Evolutionary conservation across 345 rosid genomes (phyloP).

Genomic region (Acer yangbiense): DNA sequence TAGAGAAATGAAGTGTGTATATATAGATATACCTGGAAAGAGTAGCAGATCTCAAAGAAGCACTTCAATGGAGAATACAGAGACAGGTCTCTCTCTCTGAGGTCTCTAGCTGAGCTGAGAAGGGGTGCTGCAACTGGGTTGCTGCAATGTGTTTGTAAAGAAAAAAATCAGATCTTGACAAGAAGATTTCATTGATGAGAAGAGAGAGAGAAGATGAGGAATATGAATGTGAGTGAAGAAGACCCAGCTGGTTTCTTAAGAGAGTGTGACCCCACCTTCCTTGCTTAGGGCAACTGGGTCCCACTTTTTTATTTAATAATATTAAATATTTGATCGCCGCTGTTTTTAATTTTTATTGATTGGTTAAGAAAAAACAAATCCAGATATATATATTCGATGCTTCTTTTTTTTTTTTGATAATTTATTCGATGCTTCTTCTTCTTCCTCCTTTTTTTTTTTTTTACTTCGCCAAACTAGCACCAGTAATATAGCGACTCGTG

Average conservation of each 20-base stretch:
- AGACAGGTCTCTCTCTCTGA: neutral
- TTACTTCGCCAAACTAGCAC: neutral
- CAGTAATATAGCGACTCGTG: too few species aligned
- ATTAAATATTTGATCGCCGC: neutral
- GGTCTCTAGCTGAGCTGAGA: neutral
- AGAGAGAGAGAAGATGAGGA: neutral
- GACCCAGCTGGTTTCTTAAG: constrained; percentile 26
- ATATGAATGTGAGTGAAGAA: neutral
- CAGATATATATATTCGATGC: neutral
- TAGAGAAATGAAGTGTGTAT: neutral
- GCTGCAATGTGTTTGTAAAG: neutral
- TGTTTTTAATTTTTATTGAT: neutral
- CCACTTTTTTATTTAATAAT: constrained; percentile 18
- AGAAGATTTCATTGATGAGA: neutral
- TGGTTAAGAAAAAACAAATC: neutral
- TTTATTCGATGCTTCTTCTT: neutral
- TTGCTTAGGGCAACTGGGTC: constrained; percentile 10
- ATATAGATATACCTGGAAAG: constrained; percentile 16
- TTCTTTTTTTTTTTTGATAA: neutral
- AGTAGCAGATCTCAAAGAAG: constrained; percentile 33
- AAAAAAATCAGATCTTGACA: constrained; percentile 27
- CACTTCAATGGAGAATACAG: neutral
- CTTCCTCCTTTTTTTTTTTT: neutral
- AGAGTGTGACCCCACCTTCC: constrained; percentile 25
- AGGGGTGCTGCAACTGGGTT: neutral